Evolutionary conservation across 2,329 filamentous ascomycete genomes (phyloP).

Genomic region (Arthrobotrys entomopaga): DNA sequence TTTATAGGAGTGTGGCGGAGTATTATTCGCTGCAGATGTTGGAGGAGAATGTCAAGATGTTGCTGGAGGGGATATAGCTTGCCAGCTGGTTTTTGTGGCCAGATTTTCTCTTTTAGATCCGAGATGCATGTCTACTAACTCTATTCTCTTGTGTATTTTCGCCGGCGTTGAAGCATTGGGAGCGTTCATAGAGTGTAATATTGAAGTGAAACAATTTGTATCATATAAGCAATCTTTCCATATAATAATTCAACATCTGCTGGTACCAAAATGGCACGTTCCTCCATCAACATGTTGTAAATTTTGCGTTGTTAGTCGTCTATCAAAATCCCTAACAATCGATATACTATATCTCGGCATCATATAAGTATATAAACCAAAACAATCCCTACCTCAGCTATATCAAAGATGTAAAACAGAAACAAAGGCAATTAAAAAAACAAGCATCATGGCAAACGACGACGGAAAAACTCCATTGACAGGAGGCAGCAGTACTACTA

Average conservation of each 20-base stretch:
- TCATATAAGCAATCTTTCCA: constrained; percentile 17
- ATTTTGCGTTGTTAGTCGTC: constrained; percentile 32
- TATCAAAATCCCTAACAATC: too few species aligned
- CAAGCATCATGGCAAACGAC: constrained; percentile 40
- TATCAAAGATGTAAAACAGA: constrained; percentile 30
- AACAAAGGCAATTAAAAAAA: neutral
- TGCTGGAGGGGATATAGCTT: constrained; percentile 61
- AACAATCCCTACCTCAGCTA: neutral
- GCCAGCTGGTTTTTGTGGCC: neutral
- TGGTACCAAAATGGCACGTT: too few species aligned
- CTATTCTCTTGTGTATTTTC: constrained; percentile 16
- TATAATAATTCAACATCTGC: too few species aligned
- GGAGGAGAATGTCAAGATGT: constrained; percentile 75
- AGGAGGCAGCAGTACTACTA: neutral
- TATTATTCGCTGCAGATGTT: constrained; percentile 87
- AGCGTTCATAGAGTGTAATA: constrained; percentile 17
- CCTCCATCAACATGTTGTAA: constrained; percentile 40
- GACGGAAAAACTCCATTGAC: constrained; percentile 21
- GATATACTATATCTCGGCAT: too few species aligned
- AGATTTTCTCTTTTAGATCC: too few species aligned
- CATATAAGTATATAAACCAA: too few species aligned
- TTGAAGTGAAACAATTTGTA: constrained; percentile 16
- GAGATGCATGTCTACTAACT: too few species aligned
- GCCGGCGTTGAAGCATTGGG: constrained; percentile 25
- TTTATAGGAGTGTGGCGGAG: constrained; percentile 78